Evolutionary conservation across 306 rosid species (phyloP).

Genomic region (Quercus cerris): DNA sequence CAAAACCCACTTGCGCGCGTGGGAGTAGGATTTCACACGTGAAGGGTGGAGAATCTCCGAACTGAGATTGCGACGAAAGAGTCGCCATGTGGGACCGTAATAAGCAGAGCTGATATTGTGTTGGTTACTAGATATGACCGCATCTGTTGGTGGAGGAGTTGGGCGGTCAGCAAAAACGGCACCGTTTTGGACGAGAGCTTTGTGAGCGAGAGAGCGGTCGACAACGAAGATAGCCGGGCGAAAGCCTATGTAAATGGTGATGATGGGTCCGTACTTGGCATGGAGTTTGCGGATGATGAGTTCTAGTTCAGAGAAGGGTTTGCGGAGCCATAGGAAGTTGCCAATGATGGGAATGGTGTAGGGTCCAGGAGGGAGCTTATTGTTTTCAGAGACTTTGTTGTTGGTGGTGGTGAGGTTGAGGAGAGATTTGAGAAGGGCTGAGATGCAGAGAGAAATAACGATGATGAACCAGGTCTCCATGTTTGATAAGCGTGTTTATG

Average conservation of each 20-base stretch:
- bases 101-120: slow-evolving; percentile 25
- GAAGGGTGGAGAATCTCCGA: slow-evolving; percentile 33
- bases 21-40: slow-evolving; percentile 24
- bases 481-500: no score
- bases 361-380: neutral
- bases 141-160: neutral
- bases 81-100: slow-evolving; percentile 41
- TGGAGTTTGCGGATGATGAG: neutral
- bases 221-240: neutral
- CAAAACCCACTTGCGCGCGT: slow-evolving; percentile 24
- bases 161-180: slow-evolving; percentile 25
- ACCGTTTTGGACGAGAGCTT: no score
- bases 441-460: neutral
- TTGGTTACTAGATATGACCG: neutral
- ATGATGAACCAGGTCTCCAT: neutral
- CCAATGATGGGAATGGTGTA: neutral
- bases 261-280: neutral
- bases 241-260: neutral
- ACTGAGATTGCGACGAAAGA: slow-evolving; percentile 42
- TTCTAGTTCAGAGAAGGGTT: neutral
- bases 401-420: neutral
- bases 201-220: no score
- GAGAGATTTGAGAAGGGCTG: neutral
- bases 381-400: neutral
- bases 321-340: neutral